These are phyloP conservation scores for Pythium grandisporangium DNA, from an alignment of 352 stramenopile genomes.

Conservation along the genomic window DNA sequence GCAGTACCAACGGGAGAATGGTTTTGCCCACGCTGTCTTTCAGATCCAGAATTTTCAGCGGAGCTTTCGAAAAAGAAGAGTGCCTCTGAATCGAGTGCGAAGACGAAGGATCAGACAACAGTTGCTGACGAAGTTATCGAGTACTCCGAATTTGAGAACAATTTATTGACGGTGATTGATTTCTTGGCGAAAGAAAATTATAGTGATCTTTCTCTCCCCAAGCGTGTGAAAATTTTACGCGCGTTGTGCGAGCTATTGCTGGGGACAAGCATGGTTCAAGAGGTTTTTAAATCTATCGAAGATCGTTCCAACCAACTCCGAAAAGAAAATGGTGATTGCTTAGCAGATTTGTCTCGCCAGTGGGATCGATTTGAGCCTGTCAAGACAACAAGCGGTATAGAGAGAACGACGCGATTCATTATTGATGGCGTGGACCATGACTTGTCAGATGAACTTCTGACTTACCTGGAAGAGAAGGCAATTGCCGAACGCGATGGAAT, in stretches of 20 bases:
- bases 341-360: constrained; percentile 49
- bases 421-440: constrained; percentile 65
- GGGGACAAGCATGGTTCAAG: constrained; percentile 45
- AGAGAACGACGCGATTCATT: constrained; percentile 57
- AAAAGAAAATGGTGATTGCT: constrained; percentile 33
- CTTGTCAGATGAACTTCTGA: constrained; percentile 58
- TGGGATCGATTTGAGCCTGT: constrained; percentile 48
- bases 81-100: constrained; percentile 20
- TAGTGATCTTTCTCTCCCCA: constrained; percentile 28
- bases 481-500: constrained; percentile 55
- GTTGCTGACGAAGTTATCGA: constrained; percentile 47
- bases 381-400: constrained; percentile 30
- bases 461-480: constrained; percentile 56
- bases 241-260: constrained; percentile 57
- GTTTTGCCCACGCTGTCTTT: constrained; percentile 62
- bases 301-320: constrained; percentile 48
- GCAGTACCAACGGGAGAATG: constrained; percentile 58
- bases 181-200: constrained; percentile 68
- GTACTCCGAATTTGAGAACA: constrained; percentile 37
- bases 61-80: constrained; percentile 42
- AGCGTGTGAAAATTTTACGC: constrained; percentile 49
- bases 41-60: constrained; percentile 39
- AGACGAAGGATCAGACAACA: too few species aligned
- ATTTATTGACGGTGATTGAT: constrained; percentile 40
- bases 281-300: constrained; percentile 55